phyloP scores from a whole-genome alignment of 148 eudicot genomes.

The Pharnaceum exiguum region DNA sequence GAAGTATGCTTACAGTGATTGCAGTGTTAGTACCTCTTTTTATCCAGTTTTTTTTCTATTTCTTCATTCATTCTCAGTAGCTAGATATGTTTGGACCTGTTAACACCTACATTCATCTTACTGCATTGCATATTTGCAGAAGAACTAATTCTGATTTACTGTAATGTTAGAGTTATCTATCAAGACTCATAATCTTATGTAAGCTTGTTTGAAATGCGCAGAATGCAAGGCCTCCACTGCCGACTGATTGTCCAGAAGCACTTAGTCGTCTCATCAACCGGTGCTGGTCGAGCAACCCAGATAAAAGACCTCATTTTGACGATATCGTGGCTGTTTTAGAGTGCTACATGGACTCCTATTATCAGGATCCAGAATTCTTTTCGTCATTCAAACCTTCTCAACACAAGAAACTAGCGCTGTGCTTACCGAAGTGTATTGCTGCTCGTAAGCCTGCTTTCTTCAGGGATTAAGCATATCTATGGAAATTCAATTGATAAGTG shows the following conservation, averaged over 20 bases:
- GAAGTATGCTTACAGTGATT: too few relatives aligned
- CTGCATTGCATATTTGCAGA: too few relatives aligned
- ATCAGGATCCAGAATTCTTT: conserved; percentile 69
- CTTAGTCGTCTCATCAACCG: conserved; percentile 58
- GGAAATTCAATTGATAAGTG: conserved; percentile 1
- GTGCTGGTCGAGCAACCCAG: conserved; percentile 84
- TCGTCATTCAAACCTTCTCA: conserved; percentile 35
- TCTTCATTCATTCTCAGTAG: too few relatives aligned
- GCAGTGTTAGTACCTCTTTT: too few relatives aligned
- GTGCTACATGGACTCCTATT: conserved; percentile 42
- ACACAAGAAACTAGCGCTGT: conserved; percentile 27
- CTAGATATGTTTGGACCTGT: too few relatives aligned
- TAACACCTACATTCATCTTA: too few relatives aligned
- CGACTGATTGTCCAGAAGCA: conserved; percentile 60
- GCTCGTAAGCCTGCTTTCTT: conserved; percentile 20
- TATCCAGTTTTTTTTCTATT: too few relatives aligned
- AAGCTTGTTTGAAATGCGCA: too few relatives aligned
- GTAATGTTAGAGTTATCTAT: too few relatives aligned
- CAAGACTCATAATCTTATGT: too few relatives aligned
- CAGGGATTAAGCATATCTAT: conserved; percentile 10
- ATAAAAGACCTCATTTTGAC: conserved; percentile 69
- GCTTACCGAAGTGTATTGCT: conserved; percentile 46
- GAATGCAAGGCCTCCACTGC: conserved; percentile 97
- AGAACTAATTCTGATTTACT: too few relatives aligned
- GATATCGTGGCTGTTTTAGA: conserved; percentile 65